phyloP scores from a whole-genome alignment of 73 alveolate genomes.

The Paraurostyla sp. region DNA sequence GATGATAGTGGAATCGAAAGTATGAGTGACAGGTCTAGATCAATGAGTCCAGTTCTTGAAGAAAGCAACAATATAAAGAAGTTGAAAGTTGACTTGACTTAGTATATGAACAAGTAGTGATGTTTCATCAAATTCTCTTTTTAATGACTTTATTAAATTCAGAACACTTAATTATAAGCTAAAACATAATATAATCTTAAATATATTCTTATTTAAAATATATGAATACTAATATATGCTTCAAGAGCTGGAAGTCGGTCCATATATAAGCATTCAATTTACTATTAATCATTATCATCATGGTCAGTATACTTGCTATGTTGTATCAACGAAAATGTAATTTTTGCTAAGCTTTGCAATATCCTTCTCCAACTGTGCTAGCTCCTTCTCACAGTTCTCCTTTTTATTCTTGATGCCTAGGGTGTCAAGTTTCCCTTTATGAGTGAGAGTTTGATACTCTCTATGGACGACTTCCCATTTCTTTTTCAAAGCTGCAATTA shows the following conservation, averaged over 20 bases:
- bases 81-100: constrained; percentile 24
- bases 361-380: constrained; percentile 94
- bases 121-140: not conserved
- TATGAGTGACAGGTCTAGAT: not conserved
- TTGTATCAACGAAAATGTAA: constrained; percentile 95
- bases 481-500: constrained; percentile 94
- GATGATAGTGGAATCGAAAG: not conserved
- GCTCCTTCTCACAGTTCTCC: constrained; percentile 94
- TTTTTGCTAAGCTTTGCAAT: constrained; percentile 90
- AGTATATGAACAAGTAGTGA: constrained; percentile 32
- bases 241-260: not conserved
- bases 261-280: not conserved
- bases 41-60: constrained; percentile 39
- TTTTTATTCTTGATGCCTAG: constrained; percentile 95
- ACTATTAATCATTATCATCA: not conserved
- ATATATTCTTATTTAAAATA: not conserved
- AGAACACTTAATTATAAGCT: not conserved
- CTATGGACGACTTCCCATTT: constrained; percentile 97
- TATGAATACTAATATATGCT: not conserved
- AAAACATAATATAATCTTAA: not conserved
- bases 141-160: not conserved
- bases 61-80: constrained; percentile 39
- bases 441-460: constrained; percentile 92
- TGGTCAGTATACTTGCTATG: not conserved
- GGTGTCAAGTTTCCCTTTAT: constrained; percentile 90